Conservation (phyloP, 1,284 basidiomycete genomes). For the Puccinia polysora region DNA sequence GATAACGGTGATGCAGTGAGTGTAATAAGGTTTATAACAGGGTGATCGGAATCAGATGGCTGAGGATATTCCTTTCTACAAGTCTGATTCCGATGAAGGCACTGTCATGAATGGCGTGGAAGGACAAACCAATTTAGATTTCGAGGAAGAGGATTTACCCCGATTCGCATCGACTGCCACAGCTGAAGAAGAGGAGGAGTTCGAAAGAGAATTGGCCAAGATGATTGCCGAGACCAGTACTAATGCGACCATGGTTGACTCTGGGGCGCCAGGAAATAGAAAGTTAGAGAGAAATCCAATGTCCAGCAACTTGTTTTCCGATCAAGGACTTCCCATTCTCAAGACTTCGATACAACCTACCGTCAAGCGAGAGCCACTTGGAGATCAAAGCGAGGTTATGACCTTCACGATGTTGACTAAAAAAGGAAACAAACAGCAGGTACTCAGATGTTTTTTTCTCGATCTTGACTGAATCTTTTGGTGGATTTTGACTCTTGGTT, state of each 20-base stretch:
- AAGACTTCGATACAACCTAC: slow-evolving; percentile 47
- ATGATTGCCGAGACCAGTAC: slow-evolving; percentile 83
- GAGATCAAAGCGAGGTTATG: slow-evolving; percentile 60
- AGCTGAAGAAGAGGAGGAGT: slow-evolving; percentile 79
- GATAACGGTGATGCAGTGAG: slow-evolving; percentile 15
- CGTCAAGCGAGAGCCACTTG: slow-evolving; percentile 53
- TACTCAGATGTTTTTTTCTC: slow-evolving; percentile 54
- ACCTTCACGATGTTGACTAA: slow-evolving; percentile 90
- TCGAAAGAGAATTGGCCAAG: slow-evolving; percentile 90
- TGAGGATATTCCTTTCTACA: neutral
- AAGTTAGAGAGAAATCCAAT: slow-evolving; percentile 66
- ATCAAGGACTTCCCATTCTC: slow-evolving; percentile 57
- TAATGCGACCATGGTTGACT: slow-evolving; percentile 45
- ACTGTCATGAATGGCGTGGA: slow-evolving; percentile 15
- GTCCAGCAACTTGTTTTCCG: slow-evolving; percentile 55
- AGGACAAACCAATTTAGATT: slow-evolving; percentile 19
- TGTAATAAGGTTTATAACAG: neutral
- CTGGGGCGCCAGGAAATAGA: slow-evolving; percentile 45
- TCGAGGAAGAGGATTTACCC: slow-evolving; percentile 45
- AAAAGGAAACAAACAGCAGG: slow-evolving; percentile 87
- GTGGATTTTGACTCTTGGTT: neutral
- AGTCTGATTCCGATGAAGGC: slow-evolving; percentile 36
- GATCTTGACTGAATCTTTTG: neutral
- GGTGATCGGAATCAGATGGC: neutral
- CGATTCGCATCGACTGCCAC: slow-evolving; percentile 49